A percentile compares a stretch with the other conserved stretches of the same genome.
Conservation (phyloP, 106 monocot genomes). For the Acorus gramineus region DNA sequence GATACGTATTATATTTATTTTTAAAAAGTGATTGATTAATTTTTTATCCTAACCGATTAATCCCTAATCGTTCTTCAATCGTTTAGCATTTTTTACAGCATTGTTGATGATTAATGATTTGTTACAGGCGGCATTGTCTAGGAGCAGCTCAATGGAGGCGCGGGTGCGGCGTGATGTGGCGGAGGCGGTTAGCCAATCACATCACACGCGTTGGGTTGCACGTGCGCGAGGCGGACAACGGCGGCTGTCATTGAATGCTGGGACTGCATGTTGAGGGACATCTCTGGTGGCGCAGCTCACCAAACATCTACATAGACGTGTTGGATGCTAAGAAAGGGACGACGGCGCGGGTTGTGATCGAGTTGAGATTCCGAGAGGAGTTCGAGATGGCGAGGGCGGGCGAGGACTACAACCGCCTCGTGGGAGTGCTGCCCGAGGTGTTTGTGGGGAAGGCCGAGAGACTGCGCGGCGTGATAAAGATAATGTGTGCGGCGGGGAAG, state of each 20-base stretch:
- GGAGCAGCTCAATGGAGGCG: constrained; percentile 42
- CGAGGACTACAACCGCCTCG: constrained; percentile 49
- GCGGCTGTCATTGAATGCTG: constrained; percentile 19
- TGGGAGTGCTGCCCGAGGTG: constrained; percentile 55
- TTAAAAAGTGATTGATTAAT: too few relatives aligned
- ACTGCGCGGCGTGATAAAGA: constrained; percentile 43
- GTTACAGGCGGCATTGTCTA: constrained; percentile 36
- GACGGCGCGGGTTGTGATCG: constrained; percentile 47
- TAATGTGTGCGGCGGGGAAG: constrained; percentile 75
- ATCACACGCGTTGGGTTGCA: constrained; percentile 6
- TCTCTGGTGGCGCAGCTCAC: constrained; percentile 46
- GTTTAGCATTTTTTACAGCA: too few relatives aligned
- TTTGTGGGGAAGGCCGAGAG: constrained; percentile 72
- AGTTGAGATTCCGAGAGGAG: constrained; percentile 60
- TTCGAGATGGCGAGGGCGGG: constrained; percentile 76
- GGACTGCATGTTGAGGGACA: constrained; percentile 18
- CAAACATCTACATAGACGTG: constrained; percentile 66
- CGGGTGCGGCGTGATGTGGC: constrained; percentile 26
- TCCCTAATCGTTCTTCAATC: too few relatives aligned
- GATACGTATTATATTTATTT: too few relatives aligned
- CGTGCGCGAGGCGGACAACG: constrained; percentile 14
- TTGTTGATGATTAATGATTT: not conserved
- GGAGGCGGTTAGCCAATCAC: constrained; percentile 24
- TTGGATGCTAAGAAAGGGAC: constrained; percentile 27
- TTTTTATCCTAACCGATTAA: too few relatives aligned